Conservation (phyloP, 106 monocot genomes). For the Ottelia alismoides region DNA sequence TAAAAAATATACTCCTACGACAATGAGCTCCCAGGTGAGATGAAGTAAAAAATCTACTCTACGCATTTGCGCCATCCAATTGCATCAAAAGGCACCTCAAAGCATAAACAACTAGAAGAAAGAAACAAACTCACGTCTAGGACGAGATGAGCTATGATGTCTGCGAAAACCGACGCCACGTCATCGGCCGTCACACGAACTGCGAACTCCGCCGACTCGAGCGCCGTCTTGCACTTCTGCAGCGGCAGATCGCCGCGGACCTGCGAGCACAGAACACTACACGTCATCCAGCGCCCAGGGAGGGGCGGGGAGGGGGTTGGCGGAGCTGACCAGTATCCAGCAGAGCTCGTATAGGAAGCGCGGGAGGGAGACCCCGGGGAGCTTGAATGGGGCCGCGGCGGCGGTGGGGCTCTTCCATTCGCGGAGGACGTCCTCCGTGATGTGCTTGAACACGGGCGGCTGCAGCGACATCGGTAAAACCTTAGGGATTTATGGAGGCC, state of each 20-base stretch:
- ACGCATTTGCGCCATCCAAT: background rate
- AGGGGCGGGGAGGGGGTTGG: background rate
- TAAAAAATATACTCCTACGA: too few species aligned
- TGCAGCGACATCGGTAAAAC: slow-evolving; percentile 26
- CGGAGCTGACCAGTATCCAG: slow-evolving; percentile 59
- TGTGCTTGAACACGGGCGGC: slow-evolving; percentile 17
- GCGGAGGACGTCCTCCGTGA: slow-evolving; percentile 20
- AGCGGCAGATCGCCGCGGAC: slow-evolving; percentile 70
- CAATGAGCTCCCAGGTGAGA: too few species aligned
- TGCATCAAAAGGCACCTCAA: too few species aligned
- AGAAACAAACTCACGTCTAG: slow-evolving; percentile 59
- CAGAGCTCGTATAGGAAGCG: slow-evolving; percentile 35
- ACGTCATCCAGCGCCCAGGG: background rate
- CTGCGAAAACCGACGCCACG: slow-evolving; percentile 54
- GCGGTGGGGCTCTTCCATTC: slow-evolving; percentile 24
- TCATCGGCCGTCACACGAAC: slow-evolving; percentile 29
- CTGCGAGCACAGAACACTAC: slow-evolving; percentile 17
- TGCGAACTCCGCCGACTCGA: slow-evolving; percentile 58
- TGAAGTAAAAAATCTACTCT: background rate
- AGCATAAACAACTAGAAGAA: background rate
- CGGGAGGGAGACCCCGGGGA: slow-evolving; percentile 8
- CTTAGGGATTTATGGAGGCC: too few species aligned
- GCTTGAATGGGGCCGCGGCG: slow-evolving; percentile 10
- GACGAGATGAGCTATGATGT: slow-evolving; percentile 71
- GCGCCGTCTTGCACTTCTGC: slow-evolving; percentile 52